These are phyloP conservation scores for Jatropha curcas DNA, from an alignment of 345 rosid genomes.

Conservation along the genomic window DNA sequence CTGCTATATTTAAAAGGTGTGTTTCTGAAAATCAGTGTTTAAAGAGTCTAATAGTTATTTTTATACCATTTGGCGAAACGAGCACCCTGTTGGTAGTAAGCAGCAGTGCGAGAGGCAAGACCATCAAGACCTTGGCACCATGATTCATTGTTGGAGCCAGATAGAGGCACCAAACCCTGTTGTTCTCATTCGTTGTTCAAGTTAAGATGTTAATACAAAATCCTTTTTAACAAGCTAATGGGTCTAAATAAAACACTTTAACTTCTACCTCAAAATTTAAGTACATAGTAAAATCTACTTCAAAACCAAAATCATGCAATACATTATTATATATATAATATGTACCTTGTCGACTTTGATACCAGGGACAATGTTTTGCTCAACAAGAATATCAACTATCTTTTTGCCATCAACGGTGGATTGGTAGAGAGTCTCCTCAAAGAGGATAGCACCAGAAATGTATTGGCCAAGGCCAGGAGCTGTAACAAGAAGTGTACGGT, in stretches of 20 bases:
- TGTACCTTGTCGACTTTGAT: slow-evolving; percentile 97
- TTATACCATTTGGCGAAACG: slow-evolving; percentile 95
- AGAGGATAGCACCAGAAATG: slow-evolving; percentile 90
- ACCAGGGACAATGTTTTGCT: slow-evolving; percentile 93
- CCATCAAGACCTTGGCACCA: slow-evolving; percentile 99
- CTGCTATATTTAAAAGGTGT: too few species aligned
- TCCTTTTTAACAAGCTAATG: neutral
- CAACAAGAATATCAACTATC: slow-evolving; percentile 87
- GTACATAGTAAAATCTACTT: neutral
- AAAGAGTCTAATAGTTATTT: too few species aligned
- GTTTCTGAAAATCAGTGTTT: too few species aligned
- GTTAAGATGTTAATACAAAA: neutral
- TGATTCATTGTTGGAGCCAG: slow-evolving; percentile 89
- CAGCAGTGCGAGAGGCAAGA: slow-evolving; percentile 89
- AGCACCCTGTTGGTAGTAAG: slow-evolving; percentile 99
- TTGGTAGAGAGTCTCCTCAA: slow-evolving; percentile 97
- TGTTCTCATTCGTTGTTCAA: slow-evolving; percentile 21
- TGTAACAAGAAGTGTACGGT: slow-evolving; percentile 78
- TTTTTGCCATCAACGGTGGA: slow-evolving; percentile 83
- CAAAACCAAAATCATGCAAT: too few species aligned
- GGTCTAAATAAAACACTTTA: neutral
- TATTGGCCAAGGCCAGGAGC: slow-evolving; percentile 83
- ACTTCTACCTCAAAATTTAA: too few species aligned
- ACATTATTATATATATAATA: too few species aligned
- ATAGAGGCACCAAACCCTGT: slow-evolving; percentile 96